Percentiles rank a stretch among this genome's conserved stretches.
Evolutionary conservation across 1,284 basidiomycete species (phyloP).

Genomic region (Schizophyllum commune): DNA sequence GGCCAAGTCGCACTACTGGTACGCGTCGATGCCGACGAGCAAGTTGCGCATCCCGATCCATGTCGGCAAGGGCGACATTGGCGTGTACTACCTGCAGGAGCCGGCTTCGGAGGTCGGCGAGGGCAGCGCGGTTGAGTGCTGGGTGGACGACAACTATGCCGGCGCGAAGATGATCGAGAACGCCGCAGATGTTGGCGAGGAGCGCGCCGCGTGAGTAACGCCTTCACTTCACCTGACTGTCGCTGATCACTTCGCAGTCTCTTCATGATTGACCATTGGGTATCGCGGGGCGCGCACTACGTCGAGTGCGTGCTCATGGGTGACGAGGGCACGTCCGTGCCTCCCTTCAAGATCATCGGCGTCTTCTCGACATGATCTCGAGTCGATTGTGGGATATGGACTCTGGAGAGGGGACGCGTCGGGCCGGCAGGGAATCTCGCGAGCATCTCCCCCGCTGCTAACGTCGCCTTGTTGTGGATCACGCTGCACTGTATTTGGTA

Average conservation of each 20-base stretch:
- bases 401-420: not conserved
- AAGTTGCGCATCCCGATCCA: slow-evolving; percentile 70
- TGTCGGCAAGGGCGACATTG: slow-evolving; percentile 71
- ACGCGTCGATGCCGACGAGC: slow-evolving; percentile 70
- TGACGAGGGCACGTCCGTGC: slow-evolving; percentile 67
- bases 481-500: not conserved
- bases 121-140: slow-evolving; percentile 68
- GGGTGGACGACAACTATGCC: slow-evolving; percentile 76
- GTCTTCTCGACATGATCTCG: slow-evolving; percentile 57
- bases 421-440: not conserved
- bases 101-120: slow-evolving; percentile 43
- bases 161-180: slow-evolving; percentile 61
- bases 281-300: slow-evolving; percentile 73
- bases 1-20: slow-evolving; percentile 80
- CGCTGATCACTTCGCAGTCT: slow-evolving; percentile 4
- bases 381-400: not conserved
- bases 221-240: slow-evolving; percentile 5
- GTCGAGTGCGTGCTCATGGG: slow-evolving; percentile 80
- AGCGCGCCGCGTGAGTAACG: slow-evolving; percentile 47
- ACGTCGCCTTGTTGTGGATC: not conserved
- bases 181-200: slow-evolving; percentile 40
- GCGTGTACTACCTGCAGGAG: slow-evolving; percentile 70
- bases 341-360: slow-evolving; percentile 81
- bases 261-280: slow-evolving; percentile 62
- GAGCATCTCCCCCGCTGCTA: not conserved